Evolutionary conservation across 1,284 basidiomycete genomes (phyloP).

Genomic region (Nidula niveotomentosa): DNA sequence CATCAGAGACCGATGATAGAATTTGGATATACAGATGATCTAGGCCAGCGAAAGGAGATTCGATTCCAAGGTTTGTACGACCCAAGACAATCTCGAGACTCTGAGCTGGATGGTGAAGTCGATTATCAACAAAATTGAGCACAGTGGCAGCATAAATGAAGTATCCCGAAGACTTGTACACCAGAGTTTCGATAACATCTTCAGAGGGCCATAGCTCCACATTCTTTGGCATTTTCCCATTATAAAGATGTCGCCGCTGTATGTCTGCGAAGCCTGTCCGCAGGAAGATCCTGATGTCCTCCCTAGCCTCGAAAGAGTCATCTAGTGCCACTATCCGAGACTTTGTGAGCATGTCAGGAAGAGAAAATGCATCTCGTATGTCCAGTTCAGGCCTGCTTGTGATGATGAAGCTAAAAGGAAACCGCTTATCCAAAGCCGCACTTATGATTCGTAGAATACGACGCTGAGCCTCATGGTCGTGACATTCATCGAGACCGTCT

Average conservation of each 20-base stretch:
- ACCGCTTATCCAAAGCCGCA: not conserved
- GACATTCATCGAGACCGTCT: constrained; percentile 10
- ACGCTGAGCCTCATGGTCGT: constrained; percentile 1
- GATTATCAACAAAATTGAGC: constrained; percentile 6
- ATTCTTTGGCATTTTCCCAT: not conserved
- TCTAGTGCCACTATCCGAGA: constrained; percentile 3
- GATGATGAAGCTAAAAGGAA: constrained; percentile 7
- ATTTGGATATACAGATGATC: constrained; percentile 7
- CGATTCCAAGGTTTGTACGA: not conserved
- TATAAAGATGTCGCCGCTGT: constrained; percentile 2
- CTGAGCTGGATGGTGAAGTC: not conserved
- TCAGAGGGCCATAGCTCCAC: constrained; percentile 3
- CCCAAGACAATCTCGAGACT: constrained; percentile 1
- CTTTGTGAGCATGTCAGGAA: not conserved
- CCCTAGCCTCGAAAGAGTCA: not conserved
- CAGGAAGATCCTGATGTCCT: constrained; percentile 8
- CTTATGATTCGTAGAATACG: constrained; percentile 2
- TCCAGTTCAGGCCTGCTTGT: constrained; percentile 8
- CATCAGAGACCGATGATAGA: not conserved
- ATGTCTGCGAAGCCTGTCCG: constrained; percentile 4
- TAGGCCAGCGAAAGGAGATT: constrained; percentile 4
- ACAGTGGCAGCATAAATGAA: constrained; percentile 12
- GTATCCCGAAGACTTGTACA: constrained; percentile 9
- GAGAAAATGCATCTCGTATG: not conserved
- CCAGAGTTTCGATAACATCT: not conserved